phyloP scores from a whole-genome alignment of 2,329 filamentous ascomycete genomes.

The Neonectria magnoliae region DNA sequence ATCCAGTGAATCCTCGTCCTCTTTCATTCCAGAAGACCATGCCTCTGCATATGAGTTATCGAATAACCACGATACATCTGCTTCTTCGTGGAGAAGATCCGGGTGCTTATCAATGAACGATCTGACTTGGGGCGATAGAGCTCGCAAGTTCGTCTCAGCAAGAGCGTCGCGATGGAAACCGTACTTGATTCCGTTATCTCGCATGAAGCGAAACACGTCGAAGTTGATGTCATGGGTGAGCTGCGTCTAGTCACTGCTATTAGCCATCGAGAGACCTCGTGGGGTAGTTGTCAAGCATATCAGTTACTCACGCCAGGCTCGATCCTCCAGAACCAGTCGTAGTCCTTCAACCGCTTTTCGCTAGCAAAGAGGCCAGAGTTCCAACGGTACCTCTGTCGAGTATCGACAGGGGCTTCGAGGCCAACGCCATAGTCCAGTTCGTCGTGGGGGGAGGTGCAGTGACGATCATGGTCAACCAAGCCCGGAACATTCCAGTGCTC shows the following conservation, averaged over 20 bases:
- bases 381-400: constrained; percentile 84
- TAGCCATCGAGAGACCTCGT: constrained; percentile 15
- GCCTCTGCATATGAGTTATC: constrained; percentile 13
- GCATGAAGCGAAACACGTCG: constrained; percentile 87
- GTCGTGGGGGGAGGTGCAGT: neutral
- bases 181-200: constrained; percentile 84
- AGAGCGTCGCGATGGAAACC: constrained; percentile 66
- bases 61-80: constrained; percentile 60
- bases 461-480: constrained; percentile 26
- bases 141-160: constrained; percentile 54
- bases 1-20: constrained; percentile 16
- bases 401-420: constrained; percentile 15
- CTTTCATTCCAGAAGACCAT: neutral
- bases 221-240: constrained; percentile 75
- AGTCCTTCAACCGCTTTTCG: constrained; percentile 73
- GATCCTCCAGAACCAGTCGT: constrained; percentile 70
- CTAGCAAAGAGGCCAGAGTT: constrained; percentile 85
- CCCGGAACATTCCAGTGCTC: constrained; percentile 79
- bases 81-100: constrained; percentile 57
- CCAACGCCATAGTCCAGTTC: constrained; percentile 10
- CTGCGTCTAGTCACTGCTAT: constrained; percentile 53
- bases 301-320: constrained; percentile 64
- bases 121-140: constrained; percentile 57
- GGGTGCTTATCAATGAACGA: constrained; percentile 57
- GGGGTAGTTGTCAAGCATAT: neutral